Evolutionary conservation across 805 yeast genomes (phyloP).

Genomic region (Kregervanrija fluxuum): DNA sequence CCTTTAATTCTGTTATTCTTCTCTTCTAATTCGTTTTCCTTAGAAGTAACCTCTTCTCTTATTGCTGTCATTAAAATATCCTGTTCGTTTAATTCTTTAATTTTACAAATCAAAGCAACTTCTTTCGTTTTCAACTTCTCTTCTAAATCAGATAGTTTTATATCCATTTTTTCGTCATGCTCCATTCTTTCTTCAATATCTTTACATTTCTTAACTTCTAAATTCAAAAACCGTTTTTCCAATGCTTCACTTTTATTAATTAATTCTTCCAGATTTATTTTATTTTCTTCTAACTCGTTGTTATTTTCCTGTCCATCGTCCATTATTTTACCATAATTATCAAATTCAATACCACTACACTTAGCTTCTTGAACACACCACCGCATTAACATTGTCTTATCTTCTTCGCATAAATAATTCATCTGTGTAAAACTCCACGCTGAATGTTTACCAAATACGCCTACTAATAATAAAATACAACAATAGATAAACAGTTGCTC

Average conservation of each 20-base stretch:
- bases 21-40: neutral
- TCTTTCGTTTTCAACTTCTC: neutral
- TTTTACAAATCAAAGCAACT: neutral
- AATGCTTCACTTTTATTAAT: no score
- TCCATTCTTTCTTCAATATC: neutral
- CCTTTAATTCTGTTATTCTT: neutral
- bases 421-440: slow-evolving; percentile 25
- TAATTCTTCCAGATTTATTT: neutral
- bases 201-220: neutral
- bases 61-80: neutral
- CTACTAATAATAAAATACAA: slow-evolving; percentile 17
- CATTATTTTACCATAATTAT: neutral
- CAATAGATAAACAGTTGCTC: slow-evolving; percentile 19
- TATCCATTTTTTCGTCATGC: neutral
- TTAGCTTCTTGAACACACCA: slow-evolving; percentile 10
- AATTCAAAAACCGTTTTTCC: no score
- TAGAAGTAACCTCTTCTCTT: no score
- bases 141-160: slow-evolving; percentile 1
- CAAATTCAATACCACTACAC: slow-evolving; percentile 2
- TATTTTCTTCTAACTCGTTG: neutral
- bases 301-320: neutral
- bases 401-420: slow-evolving; percentile 14
- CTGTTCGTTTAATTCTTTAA: neutral
- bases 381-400: slow-evolving; percentile 14
- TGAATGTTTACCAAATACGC: slow-evolving; percentile 19